Evolutionary conservation across 495 filamentous ascomycete species (phyloP).

Genomic region (Elaphomyces granulatus): DNA sequence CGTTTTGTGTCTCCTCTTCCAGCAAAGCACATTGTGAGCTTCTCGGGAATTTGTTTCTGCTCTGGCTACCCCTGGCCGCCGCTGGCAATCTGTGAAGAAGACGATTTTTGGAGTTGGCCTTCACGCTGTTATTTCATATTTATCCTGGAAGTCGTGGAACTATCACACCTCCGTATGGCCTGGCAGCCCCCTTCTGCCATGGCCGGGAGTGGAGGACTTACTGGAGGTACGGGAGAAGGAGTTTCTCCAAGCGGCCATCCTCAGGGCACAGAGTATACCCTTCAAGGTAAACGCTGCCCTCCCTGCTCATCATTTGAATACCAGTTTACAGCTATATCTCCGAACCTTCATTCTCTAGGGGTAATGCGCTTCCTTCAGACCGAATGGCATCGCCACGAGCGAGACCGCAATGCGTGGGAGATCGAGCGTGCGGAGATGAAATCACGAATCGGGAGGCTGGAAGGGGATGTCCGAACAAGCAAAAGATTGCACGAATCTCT

Average conservation of each 20-base stretch:
- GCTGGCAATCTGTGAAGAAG: no score
- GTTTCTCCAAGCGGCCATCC: slow-evolving; percentile 44
- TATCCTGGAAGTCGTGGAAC: slow-evolving; percentile 3
- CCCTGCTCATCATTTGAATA: neutral
- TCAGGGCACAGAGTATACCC: slow-evolving; percentile 90
- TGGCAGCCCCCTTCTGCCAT: slow-evolving; percentile 51
- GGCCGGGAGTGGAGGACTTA: slow-evolving; percentile 45
- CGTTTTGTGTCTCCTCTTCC: no score
- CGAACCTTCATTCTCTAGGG: slow-evolving; percentile 35
- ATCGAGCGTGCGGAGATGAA: slow-evolving; percentile 99
- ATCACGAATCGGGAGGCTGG: slow-evolving; percentile 86
- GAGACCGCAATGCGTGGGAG: slow-evolving; percentile 96
- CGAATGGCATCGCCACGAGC: slow-evolving; percentile 97
- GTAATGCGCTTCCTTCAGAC: slow-evolving; percentile 99
- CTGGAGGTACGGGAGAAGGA: slow-evolving; percentile 37
- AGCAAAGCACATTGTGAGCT: no score
- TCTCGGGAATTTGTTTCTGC: no score
- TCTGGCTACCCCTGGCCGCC: no score
- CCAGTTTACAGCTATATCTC: neutral
- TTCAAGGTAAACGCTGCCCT: slow-evolving; percentile 56
- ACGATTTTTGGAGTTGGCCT: slow-evolving; percentile 1
- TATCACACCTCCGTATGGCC: slow-evolving; percentile 30
- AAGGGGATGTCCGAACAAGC: slow-evolving; percentile 72
- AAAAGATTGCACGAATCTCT: slow-evolving; percentile 78
- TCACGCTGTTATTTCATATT: no score